Percentiles rank a stretch among this genome's conserved stretches.
Conservation (phyloP, 345 rosid genomes). For the Salix udensis region DNA sequence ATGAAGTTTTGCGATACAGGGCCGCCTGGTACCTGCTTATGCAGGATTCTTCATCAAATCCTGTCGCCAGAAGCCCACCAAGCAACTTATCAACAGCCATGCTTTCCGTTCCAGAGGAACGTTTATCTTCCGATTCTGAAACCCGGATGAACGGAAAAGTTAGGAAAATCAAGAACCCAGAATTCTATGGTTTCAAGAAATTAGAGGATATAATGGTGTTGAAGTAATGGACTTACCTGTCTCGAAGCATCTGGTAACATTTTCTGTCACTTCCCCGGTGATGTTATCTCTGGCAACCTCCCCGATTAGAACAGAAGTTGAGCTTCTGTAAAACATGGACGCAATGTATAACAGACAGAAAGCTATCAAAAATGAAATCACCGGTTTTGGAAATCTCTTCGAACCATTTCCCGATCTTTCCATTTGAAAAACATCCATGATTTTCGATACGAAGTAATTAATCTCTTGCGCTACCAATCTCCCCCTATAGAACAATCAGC, state of each 20-base stretch:
- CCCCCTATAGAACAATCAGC: not conserved
- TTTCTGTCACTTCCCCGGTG: not conserved
- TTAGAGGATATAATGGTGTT: not conserved
- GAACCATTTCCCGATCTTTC: too few relatives aligned
- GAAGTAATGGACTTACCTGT: not conserved
- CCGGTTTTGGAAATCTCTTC: not conserved
- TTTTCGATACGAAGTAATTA: not conserved
- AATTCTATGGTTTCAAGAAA: not conserved
- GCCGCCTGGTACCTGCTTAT: conserved; percentile 10
- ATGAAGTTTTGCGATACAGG: conserved; percentile 1
- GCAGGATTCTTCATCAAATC: conserved; percentile 16
- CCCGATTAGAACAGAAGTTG: not conserved
- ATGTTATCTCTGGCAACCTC: not conserved
- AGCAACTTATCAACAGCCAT: not conserved
- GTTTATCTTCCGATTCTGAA: not conserved
- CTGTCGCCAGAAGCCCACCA: conserved; percentile 11
- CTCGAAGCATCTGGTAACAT: not conserved
- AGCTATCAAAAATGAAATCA: not conserved
- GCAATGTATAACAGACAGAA: not conserved
- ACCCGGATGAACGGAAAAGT: not conserved
- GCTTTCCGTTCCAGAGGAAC: not conserved
- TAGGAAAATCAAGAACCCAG: too few relatives aligned
- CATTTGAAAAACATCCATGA: not conserved
- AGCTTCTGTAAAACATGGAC: not conserved
- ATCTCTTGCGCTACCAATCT: not conserved